Base-by-base conservation (phyloP, 2,329 filamentous ascomycete genomes). In the Waltergamsia citrina region DNA sequence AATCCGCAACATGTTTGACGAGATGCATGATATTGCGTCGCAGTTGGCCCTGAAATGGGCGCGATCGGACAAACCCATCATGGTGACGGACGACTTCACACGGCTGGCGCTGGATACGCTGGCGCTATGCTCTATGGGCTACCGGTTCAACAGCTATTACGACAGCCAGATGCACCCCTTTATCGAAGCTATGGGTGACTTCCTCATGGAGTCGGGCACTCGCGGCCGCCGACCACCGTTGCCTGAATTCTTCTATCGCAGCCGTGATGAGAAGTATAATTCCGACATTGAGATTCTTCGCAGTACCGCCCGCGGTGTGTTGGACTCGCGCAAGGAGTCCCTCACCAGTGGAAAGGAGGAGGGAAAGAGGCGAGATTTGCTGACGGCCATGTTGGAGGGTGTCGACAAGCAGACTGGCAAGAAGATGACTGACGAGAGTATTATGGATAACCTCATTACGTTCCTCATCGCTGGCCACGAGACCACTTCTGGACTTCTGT, bases 81-180 rank as follows among this genome's bases (percentile, higher is more conserved):
- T 65, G 29, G 71, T 73, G 0, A 67, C 72, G 0, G 75, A 81
- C 14, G 78, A 85, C 51, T 83, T 84, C 41, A 84, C 81, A 3
- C 69, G 81, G n/a, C 59, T 86, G 21, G 76, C 81, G 0, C 66
- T 87, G 3, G 82, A 87, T 49, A 81, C 80, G 0, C 67, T 87
- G 7, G 78, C 78, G 2, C 65, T 87, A 3, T 81, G 79, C 51
- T 63, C 74, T n/a, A 81, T 84, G 74, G 71, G 72, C 24, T 80
- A 68, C 38, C 74, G 81, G 14, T 86, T 86, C 65, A 86, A 86
- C 55, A 79, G 73, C 2, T 85, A 79, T 54, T 87, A 86, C 48
- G 65, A 66, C 19, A 71, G 82, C 11, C 63, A 74, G 7, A 59
- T 81, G 51, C 82, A 87, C 43, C 80, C 81, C 0, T 86, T 87